Conservation (phyloP, 2,329 filamentous ascomycete species). For the Ophiostoma sp. region DNA sequence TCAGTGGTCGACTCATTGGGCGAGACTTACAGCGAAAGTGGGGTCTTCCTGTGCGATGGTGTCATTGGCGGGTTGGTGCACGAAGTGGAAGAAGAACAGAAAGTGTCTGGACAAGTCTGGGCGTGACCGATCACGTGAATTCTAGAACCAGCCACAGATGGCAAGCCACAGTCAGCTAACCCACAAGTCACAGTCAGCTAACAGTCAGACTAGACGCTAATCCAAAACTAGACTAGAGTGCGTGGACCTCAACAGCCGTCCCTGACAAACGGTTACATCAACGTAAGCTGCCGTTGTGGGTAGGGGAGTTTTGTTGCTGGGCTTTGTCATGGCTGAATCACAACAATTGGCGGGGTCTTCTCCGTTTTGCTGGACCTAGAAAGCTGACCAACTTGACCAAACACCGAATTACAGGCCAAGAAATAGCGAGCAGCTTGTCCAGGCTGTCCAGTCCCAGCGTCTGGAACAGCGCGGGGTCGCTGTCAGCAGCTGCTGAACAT, state of each 20-base stretch:
- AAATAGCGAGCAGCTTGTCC: no score
- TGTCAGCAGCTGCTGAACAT: constrained; percentile 18
- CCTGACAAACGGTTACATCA: constrained; percentile 29
- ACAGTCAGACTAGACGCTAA: not conserved
- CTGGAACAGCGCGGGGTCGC: not conserved
- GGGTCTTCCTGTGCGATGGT: not conserved
- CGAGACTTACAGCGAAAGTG: not conserved
- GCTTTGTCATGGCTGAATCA: constrained; percentile 32
- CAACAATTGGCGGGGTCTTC: no score
- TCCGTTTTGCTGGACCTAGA: no score
- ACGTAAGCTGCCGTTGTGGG: constrained; percentile 3
- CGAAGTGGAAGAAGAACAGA: not conserved
- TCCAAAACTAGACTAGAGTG: not conserved
- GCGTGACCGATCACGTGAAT: constrained; percentile 15
- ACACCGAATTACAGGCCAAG: not conserved
- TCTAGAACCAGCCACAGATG: constrained; percentile 14
- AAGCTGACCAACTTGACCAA: not conserved
- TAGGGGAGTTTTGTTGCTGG: not conserved
- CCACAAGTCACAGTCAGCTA: no score
- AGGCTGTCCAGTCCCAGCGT: no score
- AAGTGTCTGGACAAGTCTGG: not conserved
- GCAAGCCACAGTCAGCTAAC: constrained; percentile 3
- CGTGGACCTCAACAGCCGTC: not conserved
- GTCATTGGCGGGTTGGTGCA: not conserved
- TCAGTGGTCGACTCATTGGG: constrained; percentile 9